Percentiles rank a stretch among this genome's conserved stretches.
Evolutionary conservation across 2,329 filamentous ascomycete species (phyloP).

Genomic region (Akanthomyces lecanii): DNA sequence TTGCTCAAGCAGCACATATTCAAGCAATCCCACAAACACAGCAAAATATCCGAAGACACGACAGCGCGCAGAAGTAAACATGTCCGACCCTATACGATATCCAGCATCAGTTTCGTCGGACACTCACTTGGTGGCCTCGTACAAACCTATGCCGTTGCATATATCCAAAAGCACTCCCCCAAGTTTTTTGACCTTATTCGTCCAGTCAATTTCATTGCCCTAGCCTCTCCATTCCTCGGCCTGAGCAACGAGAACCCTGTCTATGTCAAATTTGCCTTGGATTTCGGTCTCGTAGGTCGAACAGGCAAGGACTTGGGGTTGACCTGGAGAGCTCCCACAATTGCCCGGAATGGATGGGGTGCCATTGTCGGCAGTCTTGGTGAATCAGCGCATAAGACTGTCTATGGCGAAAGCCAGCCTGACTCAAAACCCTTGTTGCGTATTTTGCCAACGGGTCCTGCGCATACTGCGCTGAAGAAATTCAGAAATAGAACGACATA

Average conservation of each 20-base stretch:
- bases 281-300: conserved; percentile 92
- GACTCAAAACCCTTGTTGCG: conserved; percentile 84
- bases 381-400: conserved; percentile 58
- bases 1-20: conserved; percentile 41
- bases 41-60: conserved; percentile 53
- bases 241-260: conserved; percentile 96
- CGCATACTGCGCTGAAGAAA: conserved; percentile 78
- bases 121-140: conserved; percentile 88
- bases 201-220: conserved; percentile 83
- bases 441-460: conserved; percentile 86
- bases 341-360: conserved; percentile 82
- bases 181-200: conserved; percentile 81
- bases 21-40: conserved; percentile 55
- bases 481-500: conserved; percentile 91
- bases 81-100: conserved; percentile 70
- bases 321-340: conserved; percentile 86
- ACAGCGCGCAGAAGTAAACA: conserved; percentile 45
- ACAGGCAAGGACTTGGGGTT: conserved; percentile 93
- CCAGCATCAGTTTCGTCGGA: conserved; percentile 90
- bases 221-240: conserved; percentile 84
- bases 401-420: conserved; percentile 60
- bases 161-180: conserved; percentile 94
- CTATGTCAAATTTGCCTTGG: conserved; percentile 94
- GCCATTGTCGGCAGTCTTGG: conserved; percentile 80
- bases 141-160: conserved; percentile 91